Base-by-base conservation (phyloP, 1,139 yeast genomes). In the Pneumocystis murina region DNA sequence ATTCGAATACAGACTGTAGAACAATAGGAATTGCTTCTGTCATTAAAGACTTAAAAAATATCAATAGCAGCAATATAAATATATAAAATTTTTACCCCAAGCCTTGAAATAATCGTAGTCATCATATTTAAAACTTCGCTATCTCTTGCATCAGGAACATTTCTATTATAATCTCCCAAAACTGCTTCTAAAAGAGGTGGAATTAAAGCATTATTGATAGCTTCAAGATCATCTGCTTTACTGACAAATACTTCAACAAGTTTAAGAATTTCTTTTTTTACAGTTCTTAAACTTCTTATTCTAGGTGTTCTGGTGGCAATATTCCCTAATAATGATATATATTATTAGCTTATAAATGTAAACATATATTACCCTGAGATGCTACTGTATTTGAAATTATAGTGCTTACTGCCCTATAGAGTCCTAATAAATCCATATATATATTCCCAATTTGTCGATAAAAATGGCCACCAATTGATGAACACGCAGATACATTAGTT, bases 131-230 rank as follows among this genome's bases (percentile, higher is more conserved):
- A 80, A 3, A 92, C 98, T 77, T 94, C 98, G 5, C 97, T 96
- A 76, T 94, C 98, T 72, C 98, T 85, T 7, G 97, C 96, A 76
- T 89, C 96, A 3, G 98, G 95, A 48, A 90, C 96, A 71, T 88
- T 88, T 24, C 84, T 78, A 71, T 83, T 83, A 76, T 94, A 94
- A 75, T 94, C 99, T 68, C 87, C 94, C 69, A 94, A 81, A 20
- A 90, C 94, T 0, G 97, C 90, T 59, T 82, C 82, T 70, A 94
- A 82, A 71, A 94, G 78, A 60, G 95, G 95, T 69, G 88, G 89
- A 2, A 90, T 84, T 70, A 94, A 80, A 69, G 86, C 91, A 67
- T 84, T 80, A 59, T 88, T 96, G 65, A 92, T 86, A 70, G 88
- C 92, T 67, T 90, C 91, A 68, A 85, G 79, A 71, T 92, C 88